These are phyloP conservation scores for Juglanconis sp. DNA, from an alignment of 2,329 filamentous ascomycete species.

Conservation along the genomic window DNA sequence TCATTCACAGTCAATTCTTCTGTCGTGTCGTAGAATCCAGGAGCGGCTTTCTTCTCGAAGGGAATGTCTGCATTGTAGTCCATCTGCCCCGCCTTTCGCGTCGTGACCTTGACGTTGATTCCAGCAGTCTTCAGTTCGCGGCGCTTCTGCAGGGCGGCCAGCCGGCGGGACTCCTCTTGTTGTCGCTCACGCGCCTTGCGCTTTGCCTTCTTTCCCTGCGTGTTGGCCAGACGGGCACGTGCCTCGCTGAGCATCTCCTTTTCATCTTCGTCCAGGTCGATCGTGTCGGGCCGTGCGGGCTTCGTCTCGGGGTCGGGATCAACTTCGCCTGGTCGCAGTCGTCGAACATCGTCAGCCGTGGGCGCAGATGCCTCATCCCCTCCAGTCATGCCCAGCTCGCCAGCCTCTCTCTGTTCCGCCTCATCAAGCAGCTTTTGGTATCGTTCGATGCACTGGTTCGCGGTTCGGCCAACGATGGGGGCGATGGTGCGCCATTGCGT, in stretches of 20 bases:
- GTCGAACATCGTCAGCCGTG: constrained; percentile 86
- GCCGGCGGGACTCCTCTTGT: constrained; percentile 85
- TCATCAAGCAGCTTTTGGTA: constrained; percentile 97
- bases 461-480: constrained; percentile 91
- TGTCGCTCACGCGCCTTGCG: constrained; percentile 93
- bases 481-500: constrained; percentile 99
- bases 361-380: constrained; percentile 85
- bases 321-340: constrained; percentile 84
- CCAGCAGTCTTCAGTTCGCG: constrained; percentile 95
- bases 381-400: constrained; percentile 77
- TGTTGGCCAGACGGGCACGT: constrained; percentile 92
- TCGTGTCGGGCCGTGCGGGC: constrained; percentile 90
- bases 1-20: constrained; percentile 83
- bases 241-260: constrained; percentile 99
- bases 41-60: constrained; percentile 86
- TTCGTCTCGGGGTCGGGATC: constrained; percentile 98
- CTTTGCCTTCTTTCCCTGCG: constrained; percentile 98
- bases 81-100: constrained; percentile 93
- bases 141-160: constrained; percentile 90
- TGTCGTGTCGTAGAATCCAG: constrained; percentile 88
- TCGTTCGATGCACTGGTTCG: constrained; percentile 93
- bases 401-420: constrained; percentile 82
- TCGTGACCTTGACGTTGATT: constrained; percentile 95
- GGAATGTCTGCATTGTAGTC: constrained; percentile 99
- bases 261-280: constrained; percentile 97